A percentile compares a stretch with the other conserved stretches of the same genome.
Evolutionary conservation across 768 basidiomycete genomes (phyloP).

Genomic region (Phlebiopsis flavidoalba): DNA sequence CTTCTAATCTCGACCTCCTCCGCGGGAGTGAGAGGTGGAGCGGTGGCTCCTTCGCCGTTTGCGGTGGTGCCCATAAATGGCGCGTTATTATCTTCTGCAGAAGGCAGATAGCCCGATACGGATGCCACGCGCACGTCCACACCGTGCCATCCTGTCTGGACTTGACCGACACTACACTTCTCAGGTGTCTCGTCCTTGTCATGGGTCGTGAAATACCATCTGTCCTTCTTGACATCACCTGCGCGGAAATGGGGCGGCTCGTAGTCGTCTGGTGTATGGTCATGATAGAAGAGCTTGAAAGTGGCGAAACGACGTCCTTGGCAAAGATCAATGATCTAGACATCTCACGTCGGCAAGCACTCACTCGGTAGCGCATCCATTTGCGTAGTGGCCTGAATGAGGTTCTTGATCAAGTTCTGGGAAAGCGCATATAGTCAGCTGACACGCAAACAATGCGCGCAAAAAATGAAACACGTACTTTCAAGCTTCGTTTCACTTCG

Average conservation of each 20-base stretch:
- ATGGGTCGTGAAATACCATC: conserved; percentile 81
- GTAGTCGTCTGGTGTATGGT: conserved; percentile 74
- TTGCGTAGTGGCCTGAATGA: conserved; percentile 73
- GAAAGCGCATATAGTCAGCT: neutral
- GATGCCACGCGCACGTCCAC: conserved; percentile 71
- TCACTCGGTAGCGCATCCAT: conserved; percentile 78
- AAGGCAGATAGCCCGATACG: conserved; percentile 69
- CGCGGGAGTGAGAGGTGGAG: conserved; percentile 45
- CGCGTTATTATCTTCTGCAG: conserved; percentile 53
- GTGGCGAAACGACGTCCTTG: conserved; percentile 80
- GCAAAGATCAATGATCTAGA: neutral
- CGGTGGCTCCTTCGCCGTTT: conserved; percentile 16
- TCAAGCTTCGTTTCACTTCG: conserved; percentile 80
- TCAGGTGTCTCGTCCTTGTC: conserved; percentile 68
- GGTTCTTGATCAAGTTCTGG: conserved; percentile 69
- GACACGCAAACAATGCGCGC: neutral
- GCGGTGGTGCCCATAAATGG: conserved; percentile 44
- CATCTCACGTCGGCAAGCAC: conserved; percentile 16
- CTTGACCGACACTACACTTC: conserved; percentile 58
- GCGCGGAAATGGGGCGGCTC: conserved; percentile 78
- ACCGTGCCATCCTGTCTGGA: conserved; percentile 72
- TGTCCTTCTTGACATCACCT: conserved; percentile 67
- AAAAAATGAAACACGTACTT: conserved; percentile 35
- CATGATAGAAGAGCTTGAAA: conserved; percentile 83
- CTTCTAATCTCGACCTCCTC: conserved; percentile 51